Evolutionary conservation across 306 rosid genomes (phyloP).

Genomic region (Vigna angularis): DNA sequence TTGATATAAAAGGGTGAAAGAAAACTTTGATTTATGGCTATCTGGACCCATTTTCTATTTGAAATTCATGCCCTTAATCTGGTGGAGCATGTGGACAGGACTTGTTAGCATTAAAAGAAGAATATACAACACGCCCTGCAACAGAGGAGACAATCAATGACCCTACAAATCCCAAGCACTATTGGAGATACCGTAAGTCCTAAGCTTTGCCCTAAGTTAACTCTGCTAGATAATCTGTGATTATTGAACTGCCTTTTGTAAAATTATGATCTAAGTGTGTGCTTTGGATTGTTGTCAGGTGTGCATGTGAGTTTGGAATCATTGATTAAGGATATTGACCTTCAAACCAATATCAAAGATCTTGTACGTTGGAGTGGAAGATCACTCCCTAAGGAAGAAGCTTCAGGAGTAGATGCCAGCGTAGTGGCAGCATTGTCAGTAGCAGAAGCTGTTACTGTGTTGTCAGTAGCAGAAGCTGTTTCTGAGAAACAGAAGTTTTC

Average conservation of each 20-base stretch:
- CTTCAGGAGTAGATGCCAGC: slow-evolving; percentile 42
- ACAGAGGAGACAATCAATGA: slow-evolving; percentile 91
- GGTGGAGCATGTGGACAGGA: slow-evolving; percentile 66
- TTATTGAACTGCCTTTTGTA: background rate
- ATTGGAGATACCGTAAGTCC: slow-evolving; percentile 95
- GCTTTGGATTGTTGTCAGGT: slow-evolving; percentile 60
- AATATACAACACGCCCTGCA: slow-evolving; percentile 83
- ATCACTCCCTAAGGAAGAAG: slow-evolving; percentile 63
- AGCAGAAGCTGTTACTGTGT: slow-evolving; percentile 21
- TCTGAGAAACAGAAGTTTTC: slow-evolving; percentile 48
- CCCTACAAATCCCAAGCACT: slow-evolving; percentile 97
- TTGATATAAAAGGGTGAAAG: background rate
- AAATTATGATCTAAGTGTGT: slow-evolving; percentile 23
- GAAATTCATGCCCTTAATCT: slow-evolving; percentile 34
- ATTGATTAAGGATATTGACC: slow-evolving; percentile 69
- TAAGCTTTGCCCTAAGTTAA: slow-evolving; percentile 13
- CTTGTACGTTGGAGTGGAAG: slow-evolving; percentile 73
- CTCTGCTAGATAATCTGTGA: slow-evolving; percentile 1
- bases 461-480: slow-evolving; percentile 35
- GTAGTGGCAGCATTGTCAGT: slow-evolving; percentile 21
- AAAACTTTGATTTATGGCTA: background rate
- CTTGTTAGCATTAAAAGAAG: slow-evolving; percentile 84
- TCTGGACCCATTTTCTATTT: background rate
- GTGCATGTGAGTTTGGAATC: slow-evolving; percentile 84
- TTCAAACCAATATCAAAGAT: slow-evolving; percentile 66